Conservation (phyloP, 1,139 yeast species). For the Saccharomyces hybrid region DNA sequence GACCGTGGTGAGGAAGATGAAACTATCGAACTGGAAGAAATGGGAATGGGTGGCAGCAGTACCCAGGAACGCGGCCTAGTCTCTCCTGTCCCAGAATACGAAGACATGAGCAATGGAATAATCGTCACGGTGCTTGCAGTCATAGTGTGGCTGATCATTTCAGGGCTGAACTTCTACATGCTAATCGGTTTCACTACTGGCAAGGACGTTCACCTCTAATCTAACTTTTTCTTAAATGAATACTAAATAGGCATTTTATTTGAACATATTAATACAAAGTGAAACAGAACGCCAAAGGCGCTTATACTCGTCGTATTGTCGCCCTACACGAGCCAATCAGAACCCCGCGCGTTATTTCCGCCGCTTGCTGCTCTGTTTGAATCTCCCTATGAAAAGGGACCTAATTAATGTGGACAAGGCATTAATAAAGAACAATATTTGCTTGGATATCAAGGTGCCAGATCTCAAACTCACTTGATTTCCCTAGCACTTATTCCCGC, state of each 20-base stretch:
- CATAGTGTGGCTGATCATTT: slow-evolving; percentile 65
- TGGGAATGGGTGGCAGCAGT: background rate
- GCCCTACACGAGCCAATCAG: slow-evolving; percentile 1
- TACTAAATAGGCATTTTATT: background rate
- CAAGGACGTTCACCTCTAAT: slow-evolving; percentile 49
- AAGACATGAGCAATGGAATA: slow-evolving; percentile 63
- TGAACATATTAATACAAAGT: no score
- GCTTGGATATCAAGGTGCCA: background rate
- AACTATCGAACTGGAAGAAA: background rate
- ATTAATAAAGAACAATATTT: background rate
- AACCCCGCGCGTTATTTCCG: background rate
- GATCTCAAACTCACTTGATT: background rate
- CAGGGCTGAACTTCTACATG: slow-evolving; percentile 69
- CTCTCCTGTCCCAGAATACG: slow-evolving; percentile 18
- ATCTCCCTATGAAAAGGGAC: slow-evolving; percentile 1
- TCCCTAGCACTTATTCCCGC: background rate
- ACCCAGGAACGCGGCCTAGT: background rate
- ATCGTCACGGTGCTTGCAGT: slow-evolving; percentile 51
- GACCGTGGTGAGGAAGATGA: slow-evolving; percentile 7
- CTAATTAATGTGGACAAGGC: background rate
- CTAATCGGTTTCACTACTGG: slow-evolving; percentile 66
- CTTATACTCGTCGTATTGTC: background rate
- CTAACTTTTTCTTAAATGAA: background rate
- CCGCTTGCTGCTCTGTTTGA: background rate
- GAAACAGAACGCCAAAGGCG: no score